Base-by-base conservation (phyloP, 352 stramenopile species). In the Globisporangium orthogonon region DNA sequence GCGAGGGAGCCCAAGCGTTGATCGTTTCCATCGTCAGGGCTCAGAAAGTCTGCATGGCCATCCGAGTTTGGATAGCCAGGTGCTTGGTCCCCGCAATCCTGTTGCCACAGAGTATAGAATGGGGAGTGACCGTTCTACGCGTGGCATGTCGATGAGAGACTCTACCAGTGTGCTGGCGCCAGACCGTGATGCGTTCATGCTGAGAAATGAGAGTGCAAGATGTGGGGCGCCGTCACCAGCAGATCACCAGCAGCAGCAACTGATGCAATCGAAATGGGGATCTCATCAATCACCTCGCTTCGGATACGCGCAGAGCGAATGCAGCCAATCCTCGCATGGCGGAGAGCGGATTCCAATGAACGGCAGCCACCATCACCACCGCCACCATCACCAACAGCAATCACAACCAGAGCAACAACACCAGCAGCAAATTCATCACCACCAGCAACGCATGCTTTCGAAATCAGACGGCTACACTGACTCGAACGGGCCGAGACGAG, bases 141-240 rank as follows among this genome's bases (percentile, higher is more conserved):
- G 40, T 69, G 61, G 45, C 30, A 55, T 40, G 60, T 59, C 44
- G 3, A 13, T 4, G 11, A 17, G 37, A 43, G 37, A 51, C 61
- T 11, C 15, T 6, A 31, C 30, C 54, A 61, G 30, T 47, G 60
- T 6, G 62, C 60, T 46, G 28, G 23, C 23, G 9, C 39, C 11
- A 7, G 7, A 23, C 11, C 52, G 61, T 11, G 60, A 60, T 9
- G 65, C 73, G n/a, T 86, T 88, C 52, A 87, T 76, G 1, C 86
- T 87, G 74, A 66, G 83, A 56, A 74, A 83, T 54, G 76, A 86
- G 2, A 69, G 52, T 7, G 54, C 55, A 11, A 47, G 71, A 28
- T 30, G 53, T 10, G 51, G 41, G 31, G 54, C 47, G 15, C 56
- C 51, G 11, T 54, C 44, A 28, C 43, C 58, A 28, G 44, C 44